phyloP scores from a whole-genome alignment of 1,284 basidiomycete species.

The Cutaneotrichosporon cutaneum region DNA sequence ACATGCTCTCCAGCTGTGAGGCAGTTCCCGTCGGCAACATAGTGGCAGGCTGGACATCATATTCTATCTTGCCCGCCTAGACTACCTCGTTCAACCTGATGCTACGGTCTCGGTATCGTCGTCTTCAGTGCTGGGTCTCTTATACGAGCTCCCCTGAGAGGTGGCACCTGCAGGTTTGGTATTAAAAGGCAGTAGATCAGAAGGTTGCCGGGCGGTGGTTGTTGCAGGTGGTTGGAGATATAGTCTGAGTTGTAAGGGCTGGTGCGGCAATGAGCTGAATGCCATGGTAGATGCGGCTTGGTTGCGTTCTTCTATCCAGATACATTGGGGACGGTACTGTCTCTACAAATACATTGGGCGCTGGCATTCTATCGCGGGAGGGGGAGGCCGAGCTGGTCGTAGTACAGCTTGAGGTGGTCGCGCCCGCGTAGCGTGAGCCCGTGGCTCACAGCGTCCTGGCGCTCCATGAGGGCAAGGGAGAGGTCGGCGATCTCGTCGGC shows the following conservation, averaged over 20 bases:
- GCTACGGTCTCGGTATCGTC: constrained; percentile 11
- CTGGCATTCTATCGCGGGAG: too few species aligned
- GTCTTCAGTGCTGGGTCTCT: constrained; percentile 30
- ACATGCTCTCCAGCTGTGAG: constrained; percentile 27
- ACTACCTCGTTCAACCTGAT: constrained; percentile 26
- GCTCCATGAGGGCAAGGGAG: neutral
- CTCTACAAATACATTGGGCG: too few species aligned
- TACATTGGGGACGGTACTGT: too few species aligned
- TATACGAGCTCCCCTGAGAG: constrained; percentile 24
- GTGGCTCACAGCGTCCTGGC: neutral
- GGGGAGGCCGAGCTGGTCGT: neutral
- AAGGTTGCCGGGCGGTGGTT: too few species aligned
- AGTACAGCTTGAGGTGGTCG: neutral
- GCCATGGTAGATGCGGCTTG: too few species aligned
- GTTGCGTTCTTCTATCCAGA: too few species aligned
- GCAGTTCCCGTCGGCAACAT: constrained; percentile 29
- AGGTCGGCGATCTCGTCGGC: neutral
- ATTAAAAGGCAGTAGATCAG: too few species aligned
- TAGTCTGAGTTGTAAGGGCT: too few species aligned
- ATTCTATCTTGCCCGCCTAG: constrained; percentile 26
- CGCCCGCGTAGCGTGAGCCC: neutral
- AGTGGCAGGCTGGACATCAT: constrained; percentile 26
- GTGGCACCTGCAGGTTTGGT: neutral
- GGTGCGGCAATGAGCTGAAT: neutral
- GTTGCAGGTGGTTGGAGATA: too few species aligned